Conservation (phyloP, 2,329 filamentous ascomycete genomes). For the Arachnopeziza araneosa region DNA sequence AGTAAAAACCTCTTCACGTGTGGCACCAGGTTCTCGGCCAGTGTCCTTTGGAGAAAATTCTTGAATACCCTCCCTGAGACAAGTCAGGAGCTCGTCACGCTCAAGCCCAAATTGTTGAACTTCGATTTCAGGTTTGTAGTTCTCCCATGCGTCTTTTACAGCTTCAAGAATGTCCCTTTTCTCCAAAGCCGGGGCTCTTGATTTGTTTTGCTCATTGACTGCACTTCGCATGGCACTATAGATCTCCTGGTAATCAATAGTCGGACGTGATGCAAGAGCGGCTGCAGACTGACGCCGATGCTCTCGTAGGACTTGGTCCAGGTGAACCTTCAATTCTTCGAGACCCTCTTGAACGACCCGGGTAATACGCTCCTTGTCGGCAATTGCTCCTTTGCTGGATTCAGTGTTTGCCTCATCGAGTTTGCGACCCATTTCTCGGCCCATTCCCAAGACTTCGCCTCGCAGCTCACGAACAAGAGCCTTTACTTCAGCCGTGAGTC, state of each 20-base stretch:
- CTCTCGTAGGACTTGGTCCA: constrained; percentile 74
- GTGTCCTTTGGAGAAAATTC: constrained; percentile 53
- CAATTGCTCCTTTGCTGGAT: constrained; percentile 39
- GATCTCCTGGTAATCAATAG: constrained; percentile 75
- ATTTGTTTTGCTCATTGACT: constrained; percentile 49
- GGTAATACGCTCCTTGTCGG: constrained; percentile 64
- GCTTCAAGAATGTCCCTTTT: constrained; percentile 82
- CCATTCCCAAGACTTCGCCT: constrained; percentile 92
- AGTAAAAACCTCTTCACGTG: constrained; percentile 76
- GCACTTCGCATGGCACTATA: constrained; percentile 80
- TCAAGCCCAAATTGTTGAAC: constrained; percentile 87
- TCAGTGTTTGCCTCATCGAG: constrained; percentile 63
- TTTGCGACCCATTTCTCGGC: constrained; percentile 79
- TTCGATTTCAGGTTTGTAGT: constrained; percentile 89
- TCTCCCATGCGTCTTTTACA: constrained; percentile 87
- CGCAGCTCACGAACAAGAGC: constrained; percentile 82
- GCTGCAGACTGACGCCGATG: constrained; percentile 64
- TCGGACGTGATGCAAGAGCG: constrained; percentile 55
- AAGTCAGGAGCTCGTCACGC: constrained; percentile 81
- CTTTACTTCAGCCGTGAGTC: constrained; percentile 88
- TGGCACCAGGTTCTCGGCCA: no score
- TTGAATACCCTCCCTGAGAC: constrained; percentile 78
- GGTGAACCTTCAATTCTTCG: constrained; percentile 74
- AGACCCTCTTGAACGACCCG: constrained; percentile 76
- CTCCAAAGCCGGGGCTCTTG: constrained; percentile 49